Base-by-base conservation (phyloP, 2,329 filamentous ascomycete genomes). In the Fusarium aywerte region DNA sequence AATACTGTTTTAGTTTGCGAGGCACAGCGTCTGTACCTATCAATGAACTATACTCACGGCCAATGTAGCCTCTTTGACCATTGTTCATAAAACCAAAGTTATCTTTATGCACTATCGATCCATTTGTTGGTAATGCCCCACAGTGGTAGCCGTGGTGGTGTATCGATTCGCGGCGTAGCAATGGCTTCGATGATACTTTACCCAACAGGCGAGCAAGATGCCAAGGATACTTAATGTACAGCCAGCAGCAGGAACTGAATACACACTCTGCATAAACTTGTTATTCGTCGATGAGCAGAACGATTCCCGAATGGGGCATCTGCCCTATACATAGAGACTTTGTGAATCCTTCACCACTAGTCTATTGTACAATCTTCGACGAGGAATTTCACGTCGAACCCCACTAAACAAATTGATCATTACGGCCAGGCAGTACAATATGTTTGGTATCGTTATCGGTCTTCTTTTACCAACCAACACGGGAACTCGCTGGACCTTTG, bases 1-100 rank as follows among this genome's bases (percentile, higher is more conserved):
- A 39, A 42, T 42, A 23, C 25, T 36, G 51, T 58, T 25, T 31
- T 45, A 29, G 29, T 45, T 63, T 58, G 44, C 44, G 38, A 60
- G 38, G 36, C 23, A 25, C 31, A 23, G n/a, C 21, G 20, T 25
- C 21, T 36, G 23, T 57, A 15, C 36, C 42, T 32, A 25, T 33
- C 35, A 35, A 44, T 50, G 45, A 44, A 35, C 20, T 36, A 31
- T 29, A 39, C 35, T 21, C 15, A 10, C 27, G 27, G 27, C 27
- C 8, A 27, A 27, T 10, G 10, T 9, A 27, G 25, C 10, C 25
- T 27, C 7, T 27, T 27, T 27, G 35, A 53, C 29, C n/a, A 21
- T 15, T 25, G 5, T 21, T 23, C 23, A 39, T 27, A 49, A 20
- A n/a, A n/a, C n/a, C n/a, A n/a, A n/a, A n/a, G n/a, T n/a, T n/a